A percentile compares a stretch with the other conserved stretches of the same genome.
phyloP scores from a whole-genome alignment of 2,329 filamentous ascomycete genomes.

The Chaetomiaceae sp. region DNA sequence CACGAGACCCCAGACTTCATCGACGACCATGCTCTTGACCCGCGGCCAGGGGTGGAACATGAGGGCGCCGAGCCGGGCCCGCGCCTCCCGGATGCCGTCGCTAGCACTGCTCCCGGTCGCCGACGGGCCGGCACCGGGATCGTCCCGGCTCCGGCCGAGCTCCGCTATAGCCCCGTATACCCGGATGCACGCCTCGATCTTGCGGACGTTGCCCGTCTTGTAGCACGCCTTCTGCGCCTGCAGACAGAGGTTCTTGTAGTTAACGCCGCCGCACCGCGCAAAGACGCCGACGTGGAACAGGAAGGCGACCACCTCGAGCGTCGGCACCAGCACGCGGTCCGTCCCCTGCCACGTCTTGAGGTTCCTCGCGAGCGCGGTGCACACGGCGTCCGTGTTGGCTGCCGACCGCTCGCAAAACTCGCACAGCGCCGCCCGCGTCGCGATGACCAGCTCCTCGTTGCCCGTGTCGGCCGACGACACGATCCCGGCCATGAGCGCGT shows the following conservation, averaged over 20 bases:
- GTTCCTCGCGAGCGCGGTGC: conserved; percentile 49
- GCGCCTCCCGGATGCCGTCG: conserved; percentile 48
- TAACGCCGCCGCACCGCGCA: conserved; percentile 31
- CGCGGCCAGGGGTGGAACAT: conserved; percentile 78
- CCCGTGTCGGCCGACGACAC: conserved; percentile 73
- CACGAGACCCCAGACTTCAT: conserved; percentile 53
- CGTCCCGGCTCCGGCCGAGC: conserved; percentile 20
- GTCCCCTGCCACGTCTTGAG: conserved; percentile 49
- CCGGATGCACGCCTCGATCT: conserved; percentile 73
- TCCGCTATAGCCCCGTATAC: conserved; percentile 68
- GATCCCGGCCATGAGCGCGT: conserved; percentile 58
- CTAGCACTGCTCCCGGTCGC: conserved; percentile 30
- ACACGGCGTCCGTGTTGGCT: conserved; percentile 40
- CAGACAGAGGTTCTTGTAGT: conserved; percentile 58
- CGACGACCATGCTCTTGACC: conserved; percentile 56
- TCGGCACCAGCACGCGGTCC: conserved; percentile 69
- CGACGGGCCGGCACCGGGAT: not conserved
- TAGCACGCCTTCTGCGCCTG: conserved; percentile 74
- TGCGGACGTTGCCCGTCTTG: conserved; percentile 76
- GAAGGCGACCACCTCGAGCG: conserved; percentile 72
- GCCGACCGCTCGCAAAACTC: conserved; percentile 44
- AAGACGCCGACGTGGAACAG: conserved; percentile 61
- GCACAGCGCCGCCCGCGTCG: conserved; percentile 60
- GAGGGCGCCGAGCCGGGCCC: conserved; percentile 66
- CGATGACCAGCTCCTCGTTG: conserved; percentile 68